Evolutionary conservation across 129 eudicot genomes (phyloP).

Genomic region (Centaurea solstitialis): DNA sequence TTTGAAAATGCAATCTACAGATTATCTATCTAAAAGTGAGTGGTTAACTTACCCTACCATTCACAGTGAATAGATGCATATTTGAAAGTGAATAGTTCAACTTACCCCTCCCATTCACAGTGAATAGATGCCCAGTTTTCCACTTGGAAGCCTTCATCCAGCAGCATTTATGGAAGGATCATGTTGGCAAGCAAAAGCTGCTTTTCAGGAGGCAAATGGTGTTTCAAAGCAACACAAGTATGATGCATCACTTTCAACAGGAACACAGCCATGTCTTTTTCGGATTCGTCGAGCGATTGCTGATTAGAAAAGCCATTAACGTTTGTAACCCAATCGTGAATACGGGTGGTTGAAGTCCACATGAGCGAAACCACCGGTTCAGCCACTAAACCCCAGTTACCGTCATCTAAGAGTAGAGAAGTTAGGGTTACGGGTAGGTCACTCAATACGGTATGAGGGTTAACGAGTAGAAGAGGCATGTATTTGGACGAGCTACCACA

Average conservation of each 20-base stretch:
- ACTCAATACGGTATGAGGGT: constrained; percentile 48
- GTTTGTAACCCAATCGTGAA: constrained; percentile 46
- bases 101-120: background rate
- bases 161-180: constrained; percentile 26
- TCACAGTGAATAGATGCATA: background rate
- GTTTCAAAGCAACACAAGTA: constrained; percentile 58
- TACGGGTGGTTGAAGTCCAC: constrained; percentile 59
- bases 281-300: constrained; percentile 46
- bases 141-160: background rate
- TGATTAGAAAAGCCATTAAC: constrained; percentile 18
- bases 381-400: constrained; percentile 49
- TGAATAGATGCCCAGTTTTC: background rate
- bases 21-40: background rate
- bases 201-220: constrained; percentile 56
- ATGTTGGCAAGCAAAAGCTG: constrained; percentile 81
- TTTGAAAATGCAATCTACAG: background rate
- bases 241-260: constrained; percentile 62
- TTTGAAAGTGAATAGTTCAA: background rate
- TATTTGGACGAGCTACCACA: constrained; percentile 74
- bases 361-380: constrained; percentile 60
- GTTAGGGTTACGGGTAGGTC: constrained; percentile 84
- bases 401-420: constrained; percentile 54
- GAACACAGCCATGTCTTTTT: constrained; percentile 35
- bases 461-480: constrained; percentile 72
- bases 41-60: background rate